Percentiles rank a stretch among this genome's conserved stretches.
These are phyloP conservation scores for Encephalitozoon cuniculi DNA, from an alignment of 371 early-diverging fungal genomes.

Conservation along the genomic window DNA sequence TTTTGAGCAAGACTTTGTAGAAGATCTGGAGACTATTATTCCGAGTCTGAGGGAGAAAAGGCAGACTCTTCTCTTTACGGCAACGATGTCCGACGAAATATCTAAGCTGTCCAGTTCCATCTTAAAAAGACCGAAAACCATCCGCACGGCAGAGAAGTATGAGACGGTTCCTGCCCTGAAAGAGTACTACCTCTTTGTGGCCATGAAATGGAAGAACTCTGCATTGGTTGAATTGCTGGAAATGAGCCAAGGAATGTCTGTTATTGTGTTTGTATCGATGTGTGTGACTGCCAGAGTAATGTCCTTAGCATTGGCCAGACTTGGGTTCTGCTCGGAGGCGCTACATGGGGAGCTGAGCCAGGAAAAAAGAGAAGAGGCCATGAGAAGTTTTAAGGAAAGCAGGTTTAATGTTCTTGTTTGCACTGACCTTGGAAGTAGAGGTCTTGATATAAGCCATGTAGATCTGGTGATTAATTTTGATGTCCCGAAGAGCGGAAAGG, in stretches of 20 bases:
- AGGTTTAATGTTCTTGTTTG: slow-evolving; percentile 74
- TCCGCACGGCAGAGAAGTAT: slow-evolving; percentile 75
- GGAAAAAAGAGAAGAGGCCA: slow-evolving; percentile 72
- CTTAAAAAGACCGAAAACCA: slow-evolving; percentile 77
- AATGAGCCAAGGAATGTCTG: slow-evolving; percentile 66
- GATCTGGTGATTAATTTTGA: slow-evolving; percentile 89
- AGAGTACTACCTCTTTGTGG: slow-evolving; percentile 80
- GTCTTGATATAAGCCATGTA: slow-evolving; percentile 87
- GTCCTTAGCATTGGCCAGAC: slow-evolving; percentile 71
- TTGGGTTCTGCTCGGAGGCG: slow-evolving; percentile 72
- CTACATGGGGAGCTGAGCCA: slow-evolving; percentile 85
- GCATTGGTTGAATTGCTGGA: slow-evolving; percentile 67
- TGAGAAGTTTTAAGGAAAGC: slow-evolving; percentile 77
- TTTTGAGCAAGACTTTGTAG: slow-evolving; percentile 85
- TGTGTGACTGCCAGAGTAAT: slow-evolving; percentile 84
- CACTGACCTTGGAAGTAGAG: slow-evolving; percentile 89
- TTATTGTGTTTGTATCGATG: slow-evolving; percentile 84
- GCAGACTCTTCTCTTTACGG: slow-evolving; percentile 83
- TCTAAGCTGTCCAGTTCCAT: slow-evolving; percentile 74
- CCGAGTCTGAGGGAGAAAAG: slow-evolving; percentile 77
- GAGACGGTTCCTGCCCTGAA: slow-evolving; percentile 74
- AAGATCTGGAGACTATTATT: slow-evolving; percentile 79
- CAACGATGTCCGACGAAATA: slow-evolving; percentile 92
- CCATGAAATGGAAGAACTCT: slow-evolving; percentile 76
- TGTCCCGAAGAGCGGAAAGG: slow-evolving; percentile 78